Evolutionary conservation across 2,329 filamentous ascomycete species (phyloP).

Genomic region (Leptographium galeiforme): DNA sequence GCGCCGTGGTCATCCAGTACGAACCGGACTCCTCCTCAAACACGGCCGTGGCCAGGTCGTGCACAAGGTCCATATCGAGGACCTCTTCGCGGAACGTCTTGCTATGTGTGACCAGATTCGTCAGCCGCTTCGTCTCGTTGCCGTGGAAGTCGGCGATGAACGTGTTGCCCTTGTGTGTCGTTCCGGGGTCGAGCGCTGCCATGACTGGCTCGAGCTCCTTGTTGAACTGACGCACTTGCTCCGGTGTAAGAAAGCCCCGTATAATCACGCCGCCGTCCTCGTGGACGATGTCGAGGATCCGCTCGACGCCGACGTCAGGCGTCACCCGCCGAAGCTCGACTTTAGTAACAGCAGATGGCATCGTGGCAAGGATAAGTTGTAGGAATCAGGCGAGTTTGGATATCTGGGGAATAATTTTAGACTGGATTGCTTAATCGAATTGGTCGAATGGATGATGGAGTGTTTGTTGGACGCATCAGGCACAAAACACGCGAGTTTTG

Average conservation of each 20-base stretch:
- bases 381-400: background rate
- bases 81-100: conserved; percentile 16
- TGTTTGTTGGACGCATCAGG: background rate
- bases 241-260: conserved; percentile 13
- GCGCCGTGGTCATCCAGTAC: conserved; percentile 16
- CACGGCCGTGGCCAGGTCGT: conserved; percentile 14
- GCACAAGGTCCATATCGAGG: conserved; percentile 17
- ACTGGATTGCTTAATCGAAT: background rate
- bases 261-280: conserved; percentile 17
- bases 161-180: background rate
- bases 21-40: conserved; percentile 15
- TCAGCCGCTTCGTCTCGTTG: conserved; percentile 15
- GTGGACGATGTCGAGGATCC: conserved; percentile 6
- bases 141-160: conserved; percentile 13
- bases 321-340: background rate
- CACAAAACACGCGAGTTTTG: background rate
- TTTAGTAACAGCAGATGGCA: background rate
- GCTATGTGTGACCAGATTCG: conserved; percentile 13
- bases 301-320: background rate
- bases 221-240: conserved; percentile 13
- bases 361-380: background rate
- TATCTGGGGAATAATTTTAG: no score
- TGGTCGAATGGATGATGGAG: background rate
- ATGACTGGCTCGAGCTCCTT: conserved; percentile 14
- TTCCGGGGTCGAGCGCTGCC: conserved; percentile 1